A percentile compares a stretch with the other conserved stretches of the same genome.
These are phyloP conservation scores for Chara braunii DNA, from an alignment of 139 green algal species.

Conservation along the genomic window DNA sequence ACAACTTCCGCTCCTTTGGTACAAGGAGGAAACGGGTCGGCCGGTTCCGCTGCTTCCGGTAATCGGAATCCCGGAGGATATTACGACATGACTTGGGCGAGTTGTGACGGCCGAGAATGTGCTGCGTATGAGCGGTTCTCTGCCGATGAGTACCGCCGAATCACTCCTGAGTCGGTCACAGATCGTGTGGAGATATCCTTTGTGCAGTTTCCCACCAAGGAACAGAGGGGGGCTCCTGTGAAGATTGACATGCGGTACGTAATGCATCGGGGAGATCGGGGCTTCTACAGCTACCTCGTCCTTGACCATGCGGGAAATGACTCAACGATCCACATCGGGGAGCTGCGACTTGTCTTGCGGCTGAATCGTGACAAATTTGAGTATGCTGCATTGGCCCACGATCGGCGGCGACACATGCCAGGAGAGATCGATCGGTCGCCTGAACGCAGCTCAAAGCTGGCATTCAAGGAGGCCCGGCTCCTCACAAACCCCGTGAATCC, in stretches of 20 bases:
- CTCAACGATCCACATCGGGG: background rate
- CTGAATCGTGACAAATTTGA: conserved; percentile 1
- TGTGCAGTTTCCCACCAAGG: background rate
- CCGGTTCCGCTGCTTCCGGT: too few relatives aligned
- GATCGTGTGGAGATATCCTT: conserved; percentile 17
- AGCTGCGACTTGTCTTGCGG: conserved; percentile 13
- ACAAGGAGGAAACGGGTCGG: too few relatives aligned
- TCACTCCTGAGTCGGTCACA: too few relatives aligned
- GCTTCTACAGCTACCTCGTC: conserved; percentile 1
- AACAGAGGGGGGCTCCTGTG: background rate
- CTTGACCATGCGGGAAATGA: background rate
- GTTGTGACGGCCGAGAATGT: too few relatives aligned
- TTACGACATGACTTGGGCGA: too few relatives aligned
- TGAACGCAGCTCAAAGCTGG: background rate
- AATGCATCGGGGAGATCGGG: background rate
- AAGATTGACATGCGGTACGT: conserved; percentile 19
- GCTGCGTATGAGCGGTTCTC: too few relatives aligned
- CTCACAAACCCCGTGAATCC: conserved; percentile 7
- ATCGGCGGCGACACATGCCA: conserved; percentile 4
- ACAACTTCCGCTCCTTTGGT: too few relatives aligned
- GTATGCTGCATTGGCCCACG: conserved; percentile 3
- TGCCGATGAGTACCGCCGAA: too few relatives aligned
- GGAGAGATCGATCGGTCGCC: background rate
- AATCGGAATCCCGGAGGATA: too few relatives aligned
- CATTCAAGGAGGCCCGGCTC: background rate